Percentiles rank a stretch among this genome's conserved stretches.
Conservation (phyloP, 2,329 filamentous ascomycete genomes). For the Chaetomium sp. region DNA sequence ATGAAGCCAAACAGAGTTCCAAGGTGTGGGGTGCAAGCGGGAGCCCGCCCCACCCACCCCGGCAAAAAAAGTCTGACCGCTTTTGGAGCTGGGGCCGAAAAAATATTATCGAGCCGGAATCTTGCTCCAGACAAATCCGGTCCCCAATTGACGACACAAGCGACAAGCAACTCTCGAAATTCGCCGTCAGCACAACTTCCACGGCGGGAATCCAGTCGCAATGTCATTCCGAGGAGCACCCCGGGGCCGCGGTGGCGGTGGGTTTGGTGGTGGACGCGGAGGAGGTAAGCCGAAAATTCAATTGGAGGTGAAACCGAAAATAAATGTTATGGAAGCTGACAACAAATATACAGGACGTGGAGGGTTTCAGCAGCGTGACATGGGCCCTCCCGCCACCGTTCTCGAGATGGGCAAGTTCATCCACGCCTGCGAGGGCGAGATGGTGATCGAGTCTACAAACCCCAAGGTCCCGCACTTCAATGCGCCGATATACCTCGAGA, state of each 20-base stretch:
- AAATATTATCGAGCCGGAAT: constrained; percentile 25
- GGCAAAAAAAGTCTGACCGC: constrained; percentile 33
- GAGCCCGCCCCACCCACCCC: background rate
- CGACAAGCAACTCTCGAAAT: constrained; percentile 18
- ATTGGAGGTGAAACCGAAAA: background rate
- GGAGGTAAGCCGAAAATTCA: constrained; percentile 46
- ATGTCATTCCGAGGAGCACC: constrained; percentile 65
- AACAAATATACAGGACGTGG: constrained; percentile 54
- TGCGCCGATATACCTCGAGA: constrained; percentile 97
- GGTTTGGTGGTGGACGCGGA: constrained; percentile 49
- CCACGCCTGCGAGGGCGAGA: constrained; percentile 95
- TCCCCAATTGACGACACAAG: constrained; percentile 23
- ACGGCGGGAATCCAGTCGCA: constrained; percentile 24
- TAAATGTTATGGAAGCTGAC: background rate
- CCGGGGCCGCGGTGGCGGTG: constrained; percentile 51
- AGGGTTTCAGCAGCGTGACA: constrained; percentile 61
- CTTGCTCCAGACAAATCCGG: constrained; percentile 6
- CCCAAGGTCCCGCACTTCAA: constrained; percentile 98
- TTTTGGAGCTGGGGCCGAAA: constrained; percentile 27
- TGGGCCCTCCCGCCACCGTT: constrained; percentile 64
- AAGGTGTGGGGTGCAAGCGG: constrained; percentile 3
- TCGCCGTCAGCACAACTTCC: constrained; percentile 22
- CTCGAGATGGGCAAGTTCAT: constrained; percentile 91
- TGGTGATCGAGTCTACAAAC: constrained; percentile 95
- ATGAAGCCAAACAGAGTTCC: background rate